Evolutionary conservation across 139 green algal genomes (phyloP).

Genomic region (Gonium pectorale): DNA sequence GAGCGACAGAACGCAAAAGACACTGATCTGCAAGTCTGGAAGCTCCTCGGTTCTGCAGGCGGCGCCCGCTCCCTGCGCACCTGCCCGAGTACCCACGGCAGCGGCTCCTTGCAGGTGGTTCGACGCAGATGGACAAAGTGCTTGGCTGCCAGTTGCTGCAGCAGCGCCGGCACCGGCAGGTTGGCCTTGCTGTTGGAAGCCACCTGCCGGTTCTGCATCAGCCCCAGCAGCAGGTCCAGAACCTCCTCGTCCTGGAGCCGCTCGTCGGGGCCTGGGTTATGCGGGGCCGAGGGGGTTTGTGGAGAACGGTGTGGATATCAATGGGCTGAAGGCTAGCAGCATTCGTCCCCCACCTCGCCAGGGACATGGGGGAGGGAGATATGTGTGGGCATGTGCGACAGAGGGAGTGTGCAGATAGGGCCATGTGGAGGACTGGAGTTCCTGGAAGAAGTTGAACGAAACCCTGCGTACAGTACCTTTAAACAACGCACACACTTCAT

Average conservation of each 20-base stretch:
- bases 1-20: no score
- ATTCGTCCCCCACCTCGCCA: no score
- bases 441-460: no score
- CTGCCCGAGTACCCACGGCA: slow-evolving; percentile 36
- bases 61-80: slow-evolving; percentile 1
- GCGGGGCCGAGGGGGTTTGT: neutral
- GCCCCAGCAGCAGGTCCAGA: slow-evolving; percentile 37
- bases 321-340: neutral
- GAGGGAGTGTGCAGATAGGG: neutral
- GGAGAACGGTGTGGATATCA: neutral
- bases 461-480: no score
- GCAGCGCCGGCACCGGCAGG: slow-evolving; percentile 8
- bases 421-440: no score
- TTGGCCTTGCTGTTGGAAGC: neutral
- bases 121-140: neutral
- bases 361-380: neutral
- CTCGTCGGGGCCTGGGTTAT: slow-evolving; percentile 33
- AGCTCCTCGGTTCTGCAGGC: no score
- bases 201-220: slow-evolving; percentile 44
- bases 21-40: no score
- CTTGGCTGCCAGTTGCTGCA: slow-evolving; percentile 1
- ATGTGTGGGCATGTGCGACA: neutral
- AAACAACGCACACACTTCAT: no score
- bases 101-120: neutral
- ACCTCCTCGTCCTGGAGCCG: slow-evolving; percentile 29